phyloP scores from a whole-genome alignment of 192 early-diverging fungal genomes.

The Rhizophlyctis rosea region DNA sequence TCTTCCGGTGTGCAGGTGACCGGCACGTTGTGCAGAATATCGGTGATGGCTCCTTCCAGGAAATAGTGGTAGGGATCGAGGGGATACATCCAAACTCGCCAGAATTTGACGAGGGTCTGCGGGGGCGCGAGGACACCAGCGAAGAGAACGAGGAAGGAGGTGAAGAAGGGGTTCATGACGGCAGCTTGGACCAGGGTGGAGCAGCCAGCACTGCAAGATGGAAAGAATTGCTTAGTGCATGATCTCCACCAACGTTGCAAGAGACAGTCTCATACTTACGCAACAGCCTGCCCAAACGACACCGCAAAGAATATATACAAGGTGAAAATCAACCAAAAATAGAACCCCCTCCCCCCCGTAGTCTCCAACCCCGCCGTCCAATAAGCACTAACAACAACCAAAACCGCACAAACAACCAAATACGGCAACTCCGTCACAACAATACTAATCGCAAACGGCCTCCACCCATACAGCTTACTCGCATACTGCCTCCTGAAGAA shows the following conservation, averaged over 20 bases:
- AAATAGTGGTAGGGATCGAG: conserved; percentile 59
- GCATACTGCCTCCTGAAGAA: conserved; percentile 64
- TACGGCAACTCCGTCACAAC: conserved; percentile 63
- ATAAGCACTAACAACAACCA: conserved; percentile 60
- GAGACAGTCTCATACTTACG: conserved; percentile 1
- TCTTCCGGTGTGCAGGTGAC: conserved; percentile 46
- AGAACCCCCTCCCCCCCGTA: conserved; percentile 48
- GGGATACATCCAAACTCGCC: conserved; percentile 66
- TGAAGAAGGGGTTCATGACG: conserved; percentile 62
- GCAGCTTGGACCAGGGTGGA: conserved; percentile 55
- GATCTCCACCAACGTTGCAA: too few species aligned
- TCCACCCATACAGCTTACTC: conserved; percentile 63
- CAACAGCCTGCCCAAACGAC: conserved; percentile 58
- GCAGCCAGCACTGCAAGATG: conserved; percentile 36
- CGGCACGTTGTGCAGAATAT: conserved; percentile 48
- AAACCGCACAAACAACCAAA: conserved; percentile 45
- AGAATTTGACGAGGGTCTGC: conserved; percentile 54
- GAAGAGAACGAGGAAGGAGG: conserved; percentile 56
- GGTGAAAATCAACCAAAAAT: conserved; percentile 57
- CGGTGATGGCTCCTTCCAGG: conserved; percentile 58
- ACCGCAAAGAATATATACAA: conserved; percentile 53
- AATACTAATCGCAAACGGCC: conserved; percentile 58
- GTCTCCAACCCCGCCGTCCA: conserved; percentile 57
- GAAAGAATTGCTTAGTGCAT: too few species aligned
- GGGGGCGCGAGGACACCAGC: conserved; percentile 62